Evolutionary conservation across 2,329 filamentous ascomycete genomes (phyloP), one percentile per base, ranked within the genome.

Genomic region (Hypoxylon sp.): DNA sequence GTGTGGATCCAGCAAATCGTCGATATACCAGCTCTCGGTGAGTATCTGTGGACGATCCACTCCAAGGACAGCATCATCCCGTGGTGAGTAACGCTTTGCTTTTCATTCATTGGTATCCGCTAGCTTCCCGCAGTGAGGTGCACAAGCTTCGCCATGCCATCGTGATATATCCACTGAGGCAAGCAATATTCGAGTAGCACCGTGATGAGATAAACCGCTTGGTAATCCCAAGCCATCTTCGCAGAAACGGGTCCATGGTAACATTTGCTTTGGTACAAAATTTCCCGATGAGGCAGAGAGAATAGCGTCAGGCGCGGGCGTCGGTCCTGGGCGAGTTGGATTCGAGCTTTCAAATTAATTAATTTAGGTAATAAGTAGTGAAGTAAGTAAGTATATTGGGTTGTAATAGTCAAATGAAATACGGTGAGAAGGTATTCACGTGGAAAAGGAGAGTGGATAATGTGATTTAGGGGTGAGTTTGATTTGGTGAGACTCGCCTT

Each of bases 91-190:
- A 28, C 14, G 17, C 11, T 46, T 55, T 36, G n/a, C 23, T 41
- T 25, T 30, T 51, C 19, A 57, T 32, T 7, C 46, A 46, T 52
- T 58, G 28, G 30, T 38, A 43, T 34, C 38, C 32, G 23, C 32
- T 48, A 19, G 17, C n/a, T 23, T 36, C 45, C 28, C 23, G 51
- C 32, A 30, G 17, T 7, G 2, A 25, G 52, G 51, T 43, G 36
- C 36, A 61, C 60, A 48, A 65, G 38, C 60, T 58, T 30, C 49
- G 67, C 67, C 67, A 41, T 57, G n/a, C 17, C 36, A 43, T 30
- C 21, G 48, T 53, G 21, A 50, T 53, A 53, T 14, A 17, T 32
- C 25, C 46, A 30, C 21, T 4, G 49, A 46, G 43, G 30, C 19
- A 45, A 63, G 49, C 25, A 41, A n/a, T 56, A 48, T 13, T n/a